Evolutionary conservation across 1,139 yeast genomes (phyloP).

Genomic region (Debaryomycetaceae sp.): DNA sequence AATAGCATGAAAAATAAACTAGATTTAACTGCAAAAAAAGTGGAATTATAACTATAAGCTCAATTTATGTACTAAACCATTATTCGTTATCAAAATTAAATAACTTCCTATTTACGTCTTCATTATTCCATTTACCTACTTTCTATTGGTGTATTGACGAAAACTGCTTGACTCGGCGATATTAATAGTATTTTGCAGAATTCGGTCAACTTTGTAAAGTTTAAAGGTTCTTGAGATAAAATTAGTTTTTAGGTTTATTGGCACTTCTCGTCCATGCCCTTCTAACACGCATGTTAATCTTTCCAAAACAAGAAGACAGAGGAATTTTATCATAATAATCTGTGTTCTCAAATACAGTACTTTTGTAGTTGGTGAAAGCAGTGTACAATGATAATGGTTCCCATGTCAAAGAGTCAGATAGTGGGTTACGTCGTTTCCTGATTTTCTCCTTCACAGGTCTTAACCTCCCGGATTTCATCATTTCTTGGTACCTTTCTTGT

Average conservation of each 20-base stretch:
- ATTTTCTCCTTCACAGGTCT: slow-evolving; percentile 1
- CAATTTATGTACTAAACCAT: no score
- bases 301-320: slow-evolving; percentile 33
- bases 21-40: no score
- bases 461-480: slow-evolving; percentile 1
- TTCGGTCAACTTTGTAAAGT: background rate
- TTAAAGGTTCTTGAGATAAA: background rate
- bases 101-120: background rate
- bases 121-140: no score
- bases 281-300: slow-evolving; percentile 35
- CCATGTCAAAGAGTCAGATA: slow-evolving; percentile 24
- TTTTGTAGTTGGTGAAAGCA: slow-evolving; percentile 33
- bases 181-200: background rate
- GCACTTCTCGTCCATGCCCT: slow-evolving; percentile 33
- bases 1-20: no score
- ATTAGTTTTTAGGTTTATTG: slow-evolving; percentile 9
- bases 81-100: background rate
- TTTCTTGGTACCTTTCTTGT: slow-evolving; percentile 1
- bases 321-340: slow-evolving; percentile 26
- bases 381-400: slow-evolving; percentile 34
- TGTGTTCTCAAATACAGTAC: slow-evolving; percentile 19
- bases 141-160: background rate
- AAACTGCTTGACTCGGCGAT: background rate
- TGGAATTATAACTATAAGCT: no score
- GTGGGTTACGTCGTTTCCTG: slow-evolving; percentile 18